Evolutionary conservation across 768 basidiomycete genomes (phyloP), one percentile per base, ranked within the genome.

Genomic region (Boletus pseudopeckii): DNA sequence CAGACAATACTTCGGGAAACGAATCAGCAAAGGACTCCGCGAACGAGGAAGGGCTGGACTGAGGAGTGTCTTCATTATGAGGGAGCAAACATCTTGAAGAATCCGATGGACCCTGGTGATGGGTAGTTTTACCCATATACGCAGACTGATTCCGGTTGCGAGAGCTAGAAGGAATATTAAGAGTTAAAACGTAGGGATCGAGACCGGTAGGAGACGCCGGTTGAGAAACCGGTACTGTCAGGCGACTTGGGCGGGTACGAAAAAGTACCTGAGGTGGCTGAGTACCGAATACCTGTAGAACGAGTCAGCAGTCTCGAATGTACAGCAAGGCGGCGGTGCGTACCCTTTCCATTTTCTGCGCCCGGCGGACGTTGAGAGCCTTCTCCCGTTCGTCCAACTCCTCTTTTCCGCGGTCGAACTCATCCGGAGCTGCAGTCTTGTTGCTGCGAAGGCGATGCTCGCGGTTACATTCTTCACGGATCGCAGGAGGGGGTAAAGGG

Each of bases 261-360:
- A 83, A 92, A n/a, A 92, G 76, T 2, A 78, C 81, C 57, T 89
- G 87, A 3, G 90, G 90, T 33, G 91, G 91, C 5, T 82, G 83
- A 26, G 84, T 82, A 50, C 90, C 90, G 63, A 93, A 92, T 59
- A 93, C 79, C 90, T 92, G 64, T 8, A 13, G 14, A 45, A 41
- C 50, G 38, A 39, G 22, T 50, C 43, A 58, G 58, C 42, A 22
- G 22, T 32, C 28, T 43, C 28, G 20, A 28, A 48, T 5, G 9
- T 24, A 24, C 26, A 13, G 34, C 1, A 34, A 38, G 28, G 42
- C 6, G 3, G 44, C 20, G 17, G 10, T 38, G 32, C 77, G 30
- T 51, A 88, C 90, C 82, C 88, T 86, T 71, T 92, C 89, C 89
- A 93, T 92, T 72, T 92, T 93, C 64, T 85, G 77, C 37, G 89